Evolutionary conservation across 140 eudicot genomes (phyloP).

Genomic region (Oenanthe javanica): DNA sequence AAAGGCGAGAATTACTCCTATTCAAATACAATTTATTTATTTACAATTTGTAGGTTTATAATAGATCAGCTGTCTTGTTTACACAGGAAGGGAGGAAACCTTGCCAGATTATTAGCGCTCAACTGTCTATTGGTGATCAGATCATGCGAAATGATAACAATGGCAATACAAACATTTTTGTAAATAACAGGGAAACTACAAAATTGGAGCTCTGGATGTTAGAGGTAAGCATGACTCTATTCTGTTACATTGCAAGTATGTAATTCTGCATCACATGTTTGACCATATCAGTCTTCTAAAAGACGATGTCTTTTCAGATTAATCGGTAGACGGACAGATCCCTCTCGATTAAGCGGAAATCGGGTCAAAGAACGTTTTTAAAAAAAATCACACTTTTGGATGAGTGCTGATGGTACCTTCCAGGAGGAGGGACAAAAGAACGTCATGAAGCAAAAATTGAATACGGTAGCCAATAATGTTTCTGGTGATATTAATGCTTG

Average conservation of each 20-base stretch:
- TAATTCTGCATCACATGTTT: constrained; percentile 11
- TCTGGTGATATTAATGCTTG: background rate
- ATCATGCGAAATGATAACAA: constrained; percentile 64
- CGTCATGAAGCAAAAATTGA: constrained; percentile 57
- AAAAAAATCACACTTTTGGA: constrained; percentile 66
- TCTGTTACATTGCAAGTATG: background rate
- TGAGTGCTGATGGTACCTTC: constrained; percentile 64
- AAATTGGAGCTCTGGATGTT: constrained; percentile 57
- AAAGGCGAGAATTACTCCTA: constrained; percentile 42
- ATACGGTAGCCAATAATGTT: constrained; percentile 33
- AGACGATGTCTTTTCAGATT: too few relatives aligned
- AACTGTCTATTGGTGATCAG: constrained; percentile 45
- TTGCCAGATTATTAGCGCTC: constrained; percentile 63
- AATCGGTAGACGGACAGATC: too few relatives aligned
- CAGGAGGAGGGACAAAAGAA: constrained; percentile 64
- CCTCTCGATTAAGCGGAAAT: too few relatives aligned
- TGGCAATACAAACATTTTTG: constrained; percentile 50
- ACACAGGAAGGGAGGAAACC: constrained; percentile 81
- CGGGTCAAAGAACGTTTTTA: background rate
- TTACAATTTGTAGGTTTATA: background rate
- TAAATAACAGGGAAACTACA: constrained; percentile 66
- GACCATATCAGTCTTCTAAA: background rate
- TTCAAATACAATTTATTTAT: background rate
- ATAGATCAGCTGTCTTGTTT: constrained; percentile 11
- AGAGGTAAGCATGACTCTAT: constrained; percentile 28